phyloP scores from a whole-genome alignment of 169 alveolate genomes.

The Theileria luwenshuni region DNA sequence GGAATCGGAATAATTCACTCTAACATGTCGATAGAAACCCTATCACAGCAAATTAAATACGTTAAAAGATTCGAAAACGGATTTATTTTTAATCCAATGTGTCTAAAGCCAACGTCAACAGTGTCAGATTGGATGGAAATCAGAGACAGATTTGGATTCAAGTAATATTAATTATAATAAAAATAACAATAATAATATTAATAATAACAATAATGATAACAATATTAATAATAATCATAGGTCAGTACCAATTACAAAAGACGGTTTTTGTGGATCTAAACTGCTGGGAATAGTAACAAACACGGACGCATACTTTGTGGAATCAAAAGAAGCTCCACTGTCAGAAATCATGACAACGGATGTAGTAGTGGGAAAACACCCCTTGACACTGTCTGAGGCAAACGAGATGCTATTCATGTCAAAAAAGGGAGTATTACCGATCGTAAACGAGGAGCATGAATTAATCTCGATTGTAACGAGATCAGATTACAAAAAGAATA shows the following conservation, averaged over 20 bases:
- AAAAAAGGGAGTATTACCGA: conserved; percentile 86
- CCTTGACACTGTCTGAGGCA: conserved; percentile 84
- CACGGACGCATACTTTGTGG: conserved; percentile 84
- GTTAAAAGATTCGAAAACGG: conserved; percentile 91
- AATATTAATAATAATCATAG: neutral
- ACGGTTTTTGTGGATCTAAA: conserved; percentile 84
- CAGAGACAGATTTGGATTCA: conserved; percentile 70
- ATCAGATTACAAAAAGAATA: conserved; percentile 85
- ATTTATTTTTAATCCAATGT: conserved; percentile 85
- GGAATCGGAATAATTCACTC: conserved; percentile 92
- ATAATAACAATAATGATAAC: too few relatives aligned
- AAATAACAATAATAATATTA: too few relatives aligned
- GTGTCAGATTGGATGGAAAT: conserved; percentile 79
- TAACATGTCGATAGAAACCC: conserved; percentile 83
- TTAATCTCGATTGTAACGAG: conserved; percentile 86
- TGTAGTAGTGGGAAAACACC: conserved; percentile 80
- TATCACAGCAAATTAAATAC: conserved; percentile 82
- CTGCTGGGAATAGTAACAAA: conserved; percentile 86
- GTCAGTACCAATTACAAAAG: conserved; percentile 86
- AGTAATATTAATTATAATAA: too few relatives aligned
- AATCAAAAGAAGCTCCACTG: conserved; percentile 77
- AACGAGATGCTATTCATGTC: conserved; percentile 75
- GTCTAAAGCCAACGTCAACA: conserved; percentile 83
- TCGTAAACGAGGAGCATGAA: conserved; percentile 81
- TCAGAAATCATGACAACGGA: conserved; percentile 84